Evolutionary conservation across 2,329 filamentous ascomycete species (phyloP).

Genomic region (Talaromyces amestolkiae): DNA sequence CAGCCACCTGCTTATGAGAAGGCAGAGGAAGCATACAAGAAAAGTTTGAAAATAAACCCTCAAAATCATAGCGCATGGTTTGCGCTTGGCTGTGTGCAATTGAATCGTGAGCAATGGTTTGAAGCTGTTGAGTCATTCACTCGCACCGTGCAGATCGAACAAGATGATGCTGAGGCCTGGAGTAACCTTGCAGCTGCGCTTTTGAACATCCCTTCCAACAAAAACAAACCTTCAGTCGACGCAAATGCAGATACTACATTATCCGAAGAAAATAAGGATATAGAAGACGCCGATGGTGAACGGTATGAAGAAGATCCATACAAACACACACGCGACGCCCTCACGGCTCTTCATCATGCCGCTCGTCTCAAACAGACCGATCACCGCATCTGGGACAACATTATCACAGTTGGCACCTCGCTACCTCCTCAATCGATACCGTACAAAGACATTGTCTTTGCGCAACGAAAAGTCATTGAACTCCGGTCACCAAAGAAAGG

Average conservation of each 20-base stretch:
- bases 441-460: conserved; percentile 71
- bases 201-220: conserved; percentile 50
- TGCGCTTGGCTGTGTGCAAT: conserved; percentile 79
- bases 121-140: conserved; percentile 81
- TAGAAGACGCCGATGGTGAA: conserved; percentile 31
- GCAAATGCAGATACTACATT: conserved; percentile 33
- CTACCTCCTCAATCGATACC: conserved; percentile 65
- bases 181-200: conserved; percentile 88
- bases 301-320: conserved; percentile 50
- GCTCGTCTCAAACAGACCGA: conserved; percentile 80
- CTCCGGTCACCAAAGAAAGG: conserved; percentile 65
- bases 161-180: conserved; percentile 88
- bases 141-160: conserved; percentile 78
- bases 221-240: conserved; percentile 29
- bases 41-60: conserved; percentile 74
- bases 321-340: conserved; percentile 67
- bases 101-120: conserved; percentile 73
- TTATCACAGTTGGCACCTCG: conserved; percentile 80
- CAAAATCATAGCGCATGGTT: conserved; percentile 85
- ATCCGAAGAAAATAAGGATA: conserved; percentile 22
- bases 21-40: conserved; percentile 73
- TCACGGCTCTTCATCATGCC: conserved; percentile 83
- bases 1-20: conserved; percentile 61
- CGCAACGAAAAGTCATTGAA: conserved; percentile 71
- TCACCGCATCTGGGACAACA: conserved; percentile 95